These are phyloP conservation scores for Gossypium schwendimanii DNA, from an alignment of 441 rosid genomes.

Conservation along the genomic window DNA sequence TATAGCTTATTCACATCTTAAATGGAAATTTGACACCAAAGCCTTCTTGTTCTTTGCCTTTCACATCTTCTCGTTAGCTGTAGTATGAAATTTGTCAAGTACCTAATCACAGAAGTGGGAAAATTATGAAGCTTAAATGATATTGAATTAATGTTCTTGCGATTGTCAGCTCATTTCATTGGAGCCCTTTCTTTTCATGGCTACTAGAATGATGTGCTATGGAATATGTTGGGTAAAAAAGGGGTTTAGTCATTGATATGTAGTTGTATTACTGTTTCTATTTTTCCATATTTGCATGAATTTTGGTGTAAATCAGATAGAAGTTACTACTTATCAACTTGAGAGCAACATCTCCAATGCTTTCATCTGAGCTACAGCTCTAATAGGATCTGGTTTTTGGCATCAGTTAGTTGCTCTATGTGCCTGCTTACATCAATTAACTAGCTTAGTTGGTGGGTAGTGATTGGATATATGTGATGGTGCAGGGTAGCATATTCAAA, in stretches of 20 bases:
- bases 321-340: not conserved
- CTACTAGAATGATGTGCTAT: not conserved
- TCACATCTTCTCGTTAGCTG: not conserved
- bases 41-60: not conserved
- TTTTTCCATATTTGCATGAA: not conserved
- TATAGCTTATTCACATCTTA: not conserved
- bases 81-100: not conserved
- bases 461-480: not conserved
- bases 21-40: not conserved
- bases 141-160: not conserved
- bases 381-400: not conserved
- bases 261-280: not conserved
- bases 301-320: not conserved
- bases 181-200: not conserved
- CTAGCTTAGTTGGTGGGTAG: not conserved
- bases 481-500: conserved; percentile 73
- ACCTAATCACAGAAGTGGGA: not conserved
- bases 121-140: not conserved
- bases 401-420: not conserved
- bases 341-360: not conserved
- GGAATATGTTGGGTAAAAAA: not conserved
- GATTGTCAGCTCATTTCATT: not conserved
- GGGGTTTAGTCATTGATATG: not conserved
- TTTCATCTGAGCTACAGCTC: not conserved
- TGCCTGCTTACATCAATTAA: not conserved